Conservation (phyloP, 164 flowering plant species). For the Malania oleifera region DNA sequence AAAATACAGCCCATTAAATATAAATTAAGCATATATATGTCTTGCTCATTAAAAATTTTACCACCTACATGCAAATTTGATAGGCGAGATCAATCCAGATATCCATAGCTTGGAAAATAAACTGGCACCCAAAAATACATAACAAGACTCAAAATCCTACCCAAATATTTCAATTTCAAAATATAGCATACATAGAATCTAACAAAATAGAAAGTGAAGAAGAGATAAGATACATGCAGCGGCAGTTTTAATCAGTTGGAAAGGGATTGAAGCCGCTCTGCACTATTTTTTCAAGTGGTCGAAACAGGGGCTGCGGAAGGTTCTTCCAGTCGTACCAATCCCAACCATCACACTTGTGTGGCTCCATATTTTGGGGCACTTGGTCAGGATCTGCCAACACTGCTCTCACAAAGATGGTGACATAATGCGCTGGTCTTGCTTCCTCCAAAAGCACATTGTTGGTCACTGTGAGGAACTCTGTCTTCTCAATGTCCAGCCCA, state of each 20-base stretch:
- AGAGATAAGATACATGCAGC: too few species aligned
- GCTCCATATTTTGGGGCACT: constrained; percentile 59
- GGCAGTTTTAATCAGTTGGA: neutral
- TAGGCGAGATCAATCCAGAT: too few species aligned
- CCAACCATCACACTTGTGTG: constrained; percentile 84
- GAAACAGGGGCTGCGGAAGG: constrained; percentile 66
- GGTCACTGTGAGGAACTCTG: constrained; percentile 57
- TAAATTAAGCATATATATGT: too few species aligned
- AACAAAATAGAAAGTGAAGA: too few species aligned
- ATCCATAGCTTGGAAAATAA: too few species aligned
- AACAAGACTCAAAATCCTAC: too few species aligned
- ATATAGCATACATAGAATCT: too few species aligned
- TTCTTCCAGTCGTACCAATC: constrained; percentile 75
- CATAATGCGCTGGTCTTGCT: constrained; percentile 49
- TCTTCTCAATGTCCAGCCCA: constrained; percentile 51
- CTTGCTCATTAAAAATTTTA: too few species aligned
- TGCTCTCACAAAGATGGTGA: constrained; percentile 46
- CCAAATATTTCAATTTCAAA: too few species aligned
- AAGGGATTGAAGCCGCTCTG: constrained; percentile 61
- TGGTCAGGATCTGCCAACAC: constrained; percentile 36
- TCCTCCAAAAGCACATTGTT: constrained; percentile 49
- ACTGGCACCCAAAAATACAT: too few species aligned
- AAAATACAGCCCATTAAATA: too few species aligned
- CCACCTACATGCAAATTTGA: too few species aligned
- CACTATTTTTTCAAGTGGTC: constrained; percentile 43